phyloP scores from a whole-genome alignment of 1,139 yeast genomes.

The Suhomyces wounanorum region DNA sequence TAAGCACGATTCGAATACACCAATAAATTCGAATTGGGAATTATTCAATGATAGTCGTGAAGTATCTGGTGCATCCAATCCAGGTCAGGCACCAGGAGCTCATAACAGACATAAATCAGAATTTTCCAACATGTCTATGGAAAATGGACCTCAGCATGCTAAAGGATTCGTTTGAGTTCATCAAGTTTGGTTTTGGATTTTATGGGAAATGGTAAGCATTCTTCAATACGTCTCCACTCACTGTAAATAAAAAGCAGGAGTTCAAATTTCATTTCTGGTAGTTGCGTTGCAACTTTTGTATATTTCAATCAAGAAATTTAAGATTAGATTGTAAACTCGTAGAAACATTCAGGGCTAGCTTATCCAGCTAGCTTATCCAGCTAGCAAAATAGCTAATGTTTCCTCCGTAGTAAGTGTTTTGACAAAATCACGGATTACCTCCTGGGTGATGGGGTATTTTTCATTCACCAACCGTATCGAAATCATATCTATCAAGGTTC shows the following conservation, averaged over 20 bases:
- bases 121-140: slow-evolving; percentile 28
- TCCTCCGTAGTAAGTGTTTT: not conserved
- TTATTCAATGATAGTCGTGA: slow-evolving; percentile 6
- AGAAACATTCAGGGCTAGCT: no score
- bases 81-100: slow-evolving; percentile 2
- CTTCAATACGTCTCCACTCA: not conserved
- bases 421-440: not conserved
- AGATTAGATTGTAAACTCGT: not conserved
- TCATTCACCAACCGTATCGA: not conserved
- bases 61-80: not conserved
- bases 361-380: not conserved
- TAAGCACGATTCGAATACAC: slow-evolving; percentile 19
- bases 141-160: slow-evolving; percentile 33
- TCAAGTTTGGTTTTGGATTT: not conserved
- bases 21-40: slow-evolving; percentile 18
- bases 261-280: slow-evolving; percentile 6
- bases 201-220: not conserved
- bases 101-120: slow-evolving; percentile 35
- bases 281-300: slow-evolving; percentile 7
- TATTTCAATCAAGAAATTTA: not conserved
- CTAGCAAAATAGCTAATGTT: not conserved
- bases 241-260: not conserved
- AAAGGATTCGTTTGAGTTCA: slow-evolving; percentile 28
- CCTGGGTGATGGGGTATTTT: not conserved
- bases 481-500: not conserved